These are phyloP conservation scores for Trametes cubensis DNA, from an alignment of 768 basidiomycete genomes.

Conservation along the genomic window DNA sequence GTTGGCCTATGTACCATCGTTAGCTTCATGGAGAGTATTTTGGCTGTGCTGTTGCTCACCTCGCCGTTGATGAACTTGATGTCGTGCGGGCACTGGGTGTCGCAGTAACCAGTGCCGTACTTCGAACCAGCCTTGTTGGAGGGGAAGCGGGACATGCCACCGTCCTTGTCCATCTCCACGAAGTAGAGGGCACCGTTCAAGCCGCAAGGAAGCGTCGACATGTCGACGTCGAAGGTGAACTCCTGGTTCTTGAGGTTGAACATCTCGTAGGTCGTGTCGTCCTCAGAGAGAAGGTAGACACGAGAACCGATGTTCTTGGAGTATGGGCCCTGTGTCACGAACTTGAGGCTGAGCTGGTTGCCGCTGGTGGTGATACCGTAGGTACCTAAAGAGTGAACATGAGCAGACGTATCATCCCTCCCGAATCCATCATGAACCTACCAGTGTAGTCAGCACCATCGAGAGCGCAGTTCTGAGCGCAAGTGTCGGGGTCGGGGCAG, in stretches of 20 bases:
- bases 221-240: slow-evolving; percentile 63
- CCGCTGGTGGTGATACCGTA: slow-evolving; percentile 40
- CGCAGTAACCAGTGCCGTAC: slow-evolving; percentile 69
- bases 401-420: not conserved
- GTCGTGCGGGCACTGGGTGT: slow-evolving; percentile 60
- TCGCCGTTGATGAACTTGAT: slow-evolving; percentile 61
- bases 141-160: slow-evolving; percentile 50
- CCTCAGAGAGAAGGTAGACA: slow-evolving; percentile 51
- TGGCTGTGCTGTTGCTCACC: slow-evolving; percentile 35
- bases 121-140: slow-evolving; percentile 61
- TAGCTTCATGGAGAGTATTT: slow-evolving; percentile 18
- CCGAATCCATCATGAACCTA: not conserved
- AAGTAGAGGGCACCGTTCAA: slow-evolving; percentile 66
- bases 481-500: slow-evolving; percentile 52
- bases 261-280: slow-evolving; percentile 45
- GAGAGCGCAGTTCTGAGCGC: slow-evolving; percentile 42
- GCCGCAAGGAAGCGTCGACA: slow-evolving; percentile 57
- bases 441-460: slow-evolving; percentile 39
- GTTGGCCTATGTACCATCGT: slow-evolving; percentile 36
- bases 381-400: slow-evolving; percentile 19
- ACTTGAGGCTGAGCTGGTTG: slow-evolving; percentile 36
- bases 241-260: slow-evolving; percentile 59
- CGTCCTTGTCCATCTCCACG: slow-evolving; percentile 59
- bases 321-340: slow-evolving; percentile 32
- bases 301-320: slow-evolving; percentile 40